Conservation (phyloP, 768 basidiomycete genomes). For the Agrocybe praecox region DNA sequence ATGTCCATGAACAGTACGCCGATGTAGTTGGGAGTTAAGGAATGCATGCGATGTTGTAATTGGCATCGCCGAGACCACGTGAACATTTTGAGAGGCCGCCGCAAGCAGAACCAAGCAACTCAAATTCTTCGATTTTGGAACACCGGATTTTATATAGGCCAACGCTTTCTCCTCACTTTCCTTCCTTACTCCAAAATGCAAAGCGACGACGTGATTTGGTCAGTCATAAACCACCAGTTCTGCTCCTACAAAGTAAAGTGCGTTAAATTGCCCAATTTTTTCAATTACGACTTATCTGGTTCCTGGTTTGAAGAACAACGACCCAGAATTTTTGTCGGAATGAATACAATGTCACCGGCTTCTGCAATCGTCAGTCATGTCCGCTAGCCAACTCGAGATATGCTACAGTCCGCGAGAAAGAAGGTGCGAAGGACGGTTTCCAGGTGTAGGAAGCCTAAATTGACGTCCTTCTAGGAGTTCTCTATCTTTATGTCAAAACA, state of each 20-base stretch:
- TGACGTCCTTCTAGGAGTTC: slow-evolving; percentile 50
- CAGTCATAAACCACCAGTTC: slow-evolving; percentile 90
- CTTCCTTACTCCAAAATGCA: slow-evolving; percentile 52
- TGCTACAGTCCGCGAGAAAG: slow-evolving; percentile 96
- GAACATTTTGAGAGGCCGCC: slow-evolving; percentile 3
- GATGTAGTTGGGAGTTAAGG: background rate
- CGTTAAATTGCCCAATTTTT: slow-evolving; percentile 29
- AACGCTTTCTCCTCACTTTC: slow-evolving; percentile 3
- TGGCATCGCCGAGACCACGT: too few species aligned
- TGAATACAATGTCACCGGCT: slow-evolving; percentile 96
- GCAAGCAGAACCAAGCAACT: slow-evolving; percentile 18
- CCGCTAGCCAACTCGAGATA: slow-evolving; percentile 98
- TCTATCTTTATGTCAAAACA: slow-evolving; percentile 97
- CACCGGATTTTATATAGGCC: background rate
- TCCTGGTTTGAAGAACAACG: slow-evolving; percentile 61
- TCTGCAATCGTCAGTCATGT: slow-evolving; percentile 94
- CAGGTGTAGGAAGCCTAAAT: background rate
- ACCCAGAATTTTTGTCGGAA: slow-evolving; percentile 99
- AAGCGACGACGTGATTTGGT: slow-evolving; percentile 99
- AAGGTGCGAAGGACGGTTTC: slow-evolving; percentile 58
- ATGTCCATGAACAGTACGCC: background rate
- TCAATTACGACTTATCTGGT: slow-evolving; percentile 6
- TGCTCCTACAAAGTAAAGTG: slow-evolving; percentile 99
- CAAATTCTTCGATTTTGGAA: slow-evolving; percentile 11
- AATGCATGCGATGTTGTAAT: background rate